Conservation (phyloP, 1,139 yeast species). For the Yamadazyma oceani region DNA sequence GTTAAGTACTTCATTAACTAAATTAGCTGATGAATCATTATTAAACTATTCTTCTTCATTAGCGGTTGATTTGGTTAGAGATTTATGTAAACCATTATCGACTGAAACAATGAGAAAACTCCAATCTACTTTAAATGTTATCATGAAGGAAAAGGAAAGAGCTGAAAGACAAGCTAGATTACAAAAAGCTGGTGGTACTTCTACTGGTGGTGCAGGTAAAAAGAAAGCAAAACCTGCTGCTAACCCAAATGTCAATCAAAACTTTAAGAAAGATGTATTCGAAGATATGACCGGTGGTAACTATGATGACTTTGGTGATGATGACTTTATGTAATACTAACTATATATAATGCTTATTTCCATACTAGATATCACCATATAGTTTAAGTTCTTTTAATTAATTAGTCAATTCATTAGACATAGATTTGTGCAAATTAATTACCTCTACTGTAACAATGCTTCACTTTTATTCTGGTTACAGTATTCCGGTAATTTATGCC, state of each 20-base stretch:
- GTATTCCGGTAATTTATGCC: constrained; percentile 14
- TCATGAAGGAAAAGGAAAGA: constrained; percentile 82
- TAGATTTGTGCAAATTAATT: background rate
- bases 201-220: constrained; percentile 94
- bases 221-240: constrained; percentile 81
- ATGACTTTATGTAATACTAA: constrained; percentile 76
- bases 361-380: no score
- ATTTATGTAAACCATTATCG: constrained; percentile 74
- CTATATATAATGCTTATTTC: background rate
- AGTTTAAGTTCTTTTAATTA: background rate
- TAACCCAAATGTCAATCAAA: constrained; percentile 72
- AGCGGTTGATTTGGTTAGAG: constrained; percentile 85
- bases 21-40: constrained; percentile 60
- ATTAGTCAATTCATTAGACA: constrained; percentile 1
- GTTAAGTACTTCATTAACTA: constrained; percentile 63
- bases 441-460: background rate
- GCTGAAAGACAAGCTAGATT: constrained; percentile 85
- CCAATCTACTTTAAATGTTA: constrained; percentile 77
- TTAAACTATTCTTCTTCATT: constrained; percentile 72
- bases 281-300: constrained; percentile 48
- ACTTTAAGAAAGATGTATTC: constrained; percentile 72
- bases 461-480: constrained; percentile 10
- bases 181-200: constrained; percentile 78
- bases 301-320: constrained; percentile 64
- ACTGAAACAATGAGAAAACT: constrained; percentile 86